Conservation (phyloP, 2,329 filamentous ascomycete genomes). For the Neurospora sp. region DNA sequence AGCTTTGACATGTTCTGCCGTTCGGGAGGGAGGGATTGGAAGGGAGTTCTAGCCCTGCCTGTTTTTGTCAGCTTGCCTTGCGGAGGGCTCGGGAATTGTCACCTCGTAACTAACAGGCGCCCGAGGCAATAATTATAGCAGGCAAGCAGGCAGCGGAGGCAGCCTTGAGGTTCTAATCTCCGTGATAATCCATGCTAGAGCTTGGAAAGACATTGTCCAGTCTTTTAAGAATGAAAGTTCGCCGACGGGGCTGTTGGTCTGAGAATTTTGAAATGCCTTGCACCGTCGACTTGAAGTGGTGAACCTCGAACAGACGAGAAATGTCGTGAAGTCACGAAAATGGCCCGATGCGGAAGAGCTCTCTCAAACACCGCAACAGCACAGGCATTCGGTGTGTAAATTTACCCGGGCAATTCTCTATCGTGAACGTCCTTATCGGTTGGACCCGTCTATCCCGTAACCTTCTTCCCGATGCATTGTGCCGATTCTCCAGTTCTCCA, state of each 20-base stretch:
- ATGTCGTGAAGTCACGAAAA: neutral
- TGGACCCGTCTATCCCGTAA: neutral
- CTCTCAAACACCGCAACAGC: neutral
- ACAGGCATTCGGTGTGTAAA: neutral
- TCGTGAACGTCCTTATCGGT: neutral
- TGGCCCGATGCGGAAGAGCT: neutral
- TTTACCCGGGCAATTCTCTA: neutral
- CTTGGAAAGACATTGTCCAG: too few species aligned
- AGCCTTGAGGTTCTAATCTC: neutral
- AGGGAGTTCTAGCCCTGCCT: neutral
- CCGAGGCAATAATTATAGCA: neutral
- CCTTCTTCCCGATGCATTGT: too few species aligned
- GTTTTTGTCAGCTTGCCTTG: neutral
- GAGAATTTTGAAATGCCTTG: too few species aligned
- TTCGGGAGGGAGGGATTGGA: neutral
- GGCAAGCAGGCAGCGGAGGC: neutral
- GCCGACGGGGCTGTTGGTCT: too few species aligned
- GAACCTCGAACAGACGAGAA: too few species aligned
- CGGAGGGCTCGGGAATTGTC: neutral
- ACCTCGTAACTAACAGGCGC: neutral
- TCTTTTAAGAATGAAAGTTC: too few species aligned
- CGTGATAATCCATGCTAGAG: neutral
- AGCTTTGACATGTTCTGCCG: neutral
- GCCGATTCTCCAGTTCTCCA: neutral
- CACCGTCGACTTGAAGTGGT: too few species aligned